These are phyloP conservation scores for Aspergillus kassunensis DNA, from an alignment of 495 filamentous ascomycete genomes.

Conservation along the genomic window DNA sequence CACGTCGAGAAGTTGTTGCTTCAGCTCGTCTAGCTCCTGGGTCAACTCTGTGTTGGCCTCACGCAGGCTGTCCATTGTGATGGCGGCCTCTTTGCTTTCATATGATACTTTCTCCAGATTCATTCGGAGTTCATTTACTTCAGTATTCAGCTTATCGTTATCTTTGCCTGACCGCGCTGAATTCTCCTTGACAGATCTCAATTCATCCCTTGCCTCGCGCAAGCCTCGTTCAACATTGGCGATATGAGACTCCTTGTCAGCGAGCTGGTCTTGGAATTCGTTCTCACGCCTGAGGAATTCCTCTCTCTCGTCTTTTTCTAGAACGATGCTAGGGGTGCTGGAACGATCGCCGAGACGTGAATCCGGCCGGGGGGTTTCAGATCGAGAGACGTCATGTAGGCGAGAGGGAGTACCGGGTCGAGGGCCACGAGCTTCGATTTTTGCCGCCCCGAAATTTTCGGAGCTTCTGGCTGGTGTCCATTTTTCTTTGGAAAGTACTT, in stretches of 20 bases:
- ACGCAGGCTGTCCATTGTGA: conserved; percentile 96
- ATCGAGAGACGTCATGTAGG: conserved; percentile 49
- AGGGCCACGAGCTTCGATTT: conserved; percentile 55
- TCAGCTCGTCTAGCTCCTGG: conserved; percentile 85
- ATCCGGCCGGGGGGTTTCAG: conserved; percentile 69
- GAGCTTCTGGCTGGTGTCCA: conserved; percentile 61
- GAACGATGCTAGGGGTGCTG: conserved; percentile 75
- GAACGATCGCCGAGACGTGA: conserved; percentile 84
- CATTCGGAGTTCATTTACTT: conserved; percentile 91
- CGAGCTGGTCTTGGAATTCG: conserved; percentile 91
- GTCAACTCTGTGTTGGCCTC: conserved; percentile 94
- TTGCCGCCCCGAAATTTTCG: conserved; percentile 55
- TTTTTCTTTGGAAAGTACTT: conserved; percentile 81
- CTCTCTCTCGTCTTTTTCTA: conserved; percentile 95
- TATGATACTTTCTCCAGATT: conserved; percentile 91
- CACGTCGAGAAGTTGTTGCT: conserved; percentile 92
- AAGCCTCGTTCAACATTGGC: conserved; percentile 72
- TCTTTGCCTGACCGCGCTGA: conserved; percentile 74
- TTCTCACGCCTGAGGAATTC: conserved; percentile 95
- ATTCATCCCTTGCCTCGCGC: conserved; percentile 76
- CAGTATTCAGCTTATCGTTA: conserved; percentile 77
- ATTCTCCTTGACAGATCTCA: conserved; percentile 75
- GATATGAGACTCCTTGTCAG: conserved; percentile 84
- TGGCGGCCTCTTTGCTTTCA: conserved; percentile 92
- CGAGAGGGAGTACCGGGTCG: conserved; percentile 81